Evolutionary conservation across 108 stramenopile genomes (phyloP).

Genomic region (Cyclotella baltica): DNA sequence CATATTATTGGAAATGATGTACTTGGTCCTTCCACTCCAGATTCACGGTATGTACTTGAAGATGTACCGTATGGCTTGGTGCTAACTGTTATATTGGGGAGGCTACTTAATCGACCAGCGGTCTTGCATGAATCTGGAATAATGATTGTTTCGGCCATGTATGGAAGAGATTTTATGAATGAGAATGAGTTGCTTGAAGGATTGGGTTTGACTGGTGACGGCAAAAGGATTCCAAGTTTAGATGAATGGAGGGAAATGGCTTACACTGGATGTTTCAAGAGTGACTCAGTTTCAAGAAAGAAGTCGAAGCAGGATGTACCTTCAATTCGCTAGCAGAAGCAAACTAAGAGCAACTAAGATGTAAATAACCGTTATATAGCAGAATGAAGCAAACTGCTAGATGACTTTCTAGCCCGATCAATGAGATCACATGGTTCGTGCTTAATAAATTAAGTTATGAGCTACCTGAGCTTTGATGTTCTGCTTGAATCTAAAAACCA

Average conservation of each 20-base stretch:
- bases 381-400: too few relatives aligned
- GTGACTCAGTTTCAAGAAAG: background rate
- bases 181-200: slow-evolving; percentile 69
- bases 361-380: too few relatives aligned
- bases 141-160: slow-evolving; percentile 66
- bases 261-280: slow-evolving; percentile 32
- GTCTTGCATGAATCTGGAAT: slow-evolving; percentile 67
- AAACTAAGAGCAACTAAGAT: background rate
- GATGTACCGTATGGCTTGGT: slow-evolving; percentile 76
- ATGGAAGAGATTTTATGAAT: slow-evolving; percentile 65
- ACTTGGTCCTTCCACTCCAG: slow-evolving; percentile 55
- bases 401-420: too few relatives aligned
- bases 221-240: slow-evolving; percentile 7
- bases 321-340: background rate
- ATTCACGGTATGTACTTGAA: slow-evolving; percentile 71
- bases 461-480: too few relatives aligned
- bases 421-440: too few relatives aligned
- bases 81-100: slow-evolving; percentile 58
- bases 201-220: slow-evolving; percentile 45
- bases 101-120: slow-evolving; percentile 59
- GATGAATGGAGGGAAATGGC: slow-evolving; percentile 53
- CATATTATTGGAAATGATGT: slow-evolving; percentile 71
- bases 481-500: too few relatives aligned
- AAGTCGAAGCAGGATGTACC: background rate
- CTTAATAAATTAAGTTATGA: too few relatives aligned